Evolutionary conservation across 495 filamentous ascomycete species (phyloP), one percentile per base, ranked within the genome.

Genomic region (Penicillium waksmanii): DNA sequence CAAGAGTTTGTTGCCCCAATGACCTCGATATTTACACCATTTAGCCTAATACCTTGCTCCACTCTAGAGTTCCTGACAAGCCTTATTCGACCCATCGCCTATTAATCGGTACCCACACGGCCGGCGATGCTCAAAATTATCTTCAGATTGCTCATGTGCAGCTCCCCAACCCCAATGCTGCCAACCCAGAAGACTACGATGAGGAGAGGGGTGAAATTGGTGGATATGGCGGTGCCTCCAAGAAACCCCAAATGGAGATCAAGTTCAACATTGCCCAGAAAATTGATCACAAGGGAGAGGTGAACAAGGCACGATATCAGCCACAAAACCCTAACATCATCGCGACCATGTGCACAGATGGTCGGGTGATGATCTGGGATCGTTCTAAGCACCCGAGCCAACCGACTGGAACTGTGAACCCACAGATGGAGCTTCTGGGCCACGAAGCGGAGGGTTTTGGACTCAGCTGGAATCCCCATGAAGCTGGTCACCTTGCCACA

Each of bases 261-360:
- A 92, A 90, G 58, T 94, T 96, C 79, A 88, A 87, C 48, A 89
- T 98, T 64, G 86, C 91, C 34, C 96, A 99, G 74, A 95, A 91
- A 74, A 98, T 99, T 68, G 90, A 96, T 64, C 96, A 99, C 73
- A 91, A 92, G 21, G 91, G 90, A 34, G 96, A 99, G 71, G 92
- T 99, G 66, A 99, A 99, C 80, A 99, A 98, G 74, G 96, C 96
- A 1, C 86, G 96, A 57, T 97, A 98, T 73, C 92, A 96, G 74
- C 96, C 95, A 13, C 94, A 98, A 72, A 99, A 99, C 63, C 95
- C 95, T 8, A 90, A 99, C 65, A 85, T 99, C 53, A 97, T 99
- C 63, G 96, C 95, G 17, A 96, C 96, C 2, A 89, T 97, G 82
- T 91, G 91, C 27, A 85, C 89, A 11, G 92, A 97, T 73, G 90